A percentile compares a stretch with the other conserved stretches of the same genome.
phyloP scores from a whole-genome alignment of 2,329 filamentous ascomycete genomes.

The Achaetomium macrosporum region DNA sequence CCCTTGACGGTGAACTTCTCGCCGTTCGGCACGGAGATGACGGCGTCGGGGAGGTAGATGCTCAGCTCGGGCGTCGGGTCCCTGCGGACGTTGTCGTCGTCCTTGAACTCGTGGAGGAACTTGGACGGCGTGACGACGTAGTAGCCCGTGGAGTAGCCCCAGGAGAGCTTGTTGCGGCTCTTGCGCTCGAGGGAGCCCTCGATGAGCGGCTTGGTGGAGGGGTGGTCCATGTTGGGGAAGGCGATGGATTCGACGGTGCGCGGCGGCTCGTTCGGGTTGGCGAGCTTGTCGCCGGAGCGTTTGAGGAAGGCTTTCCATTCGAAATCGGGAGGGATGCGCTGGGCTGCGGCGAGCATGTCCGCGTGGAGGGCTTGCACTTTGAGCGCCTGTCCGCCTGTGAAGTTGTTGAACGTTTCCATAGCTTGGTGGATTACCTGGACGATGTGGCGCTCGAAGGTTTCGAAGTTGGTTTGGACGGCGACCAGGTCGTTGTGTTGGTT shows the following conservation, averaged over 20 bases:
- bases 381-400: constrained; percentile 74
- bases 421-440: constrained; percentile 76
- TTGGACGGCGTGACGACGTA: constrained; percentile 86
- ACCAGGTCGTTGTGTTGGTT: constrained; percentile 90
- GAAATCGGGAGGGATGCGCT: constrained; percentile 75
- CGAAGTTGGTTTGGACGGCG: constrained; percentile 84
- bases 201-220: constrained; percentile 72
- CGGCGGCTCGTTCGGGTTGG: constrained; percentile 69
- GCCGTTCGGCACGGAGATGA: constrained; percentile 64
- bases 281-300: constrained; percentile 65
- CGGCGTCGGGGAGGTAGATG: constrained; percentile 86
- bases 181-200: constrained; percentile 88
- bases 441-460: constrained; percentile 80
- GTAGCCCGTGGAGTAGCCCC: constrained; percentile 73
- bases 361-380: constrained; percentile 73
- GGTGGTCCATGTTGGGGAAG: constrained; percentile 87
- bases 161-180: constrained; percentile 73
- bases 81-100: constrained; percentile 65
- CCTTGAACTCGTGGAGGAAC: constrained; percentile 94
- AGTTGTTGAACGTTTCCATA: constrained; percentile 75
- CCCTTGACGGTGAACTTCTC: constrained; percentile 93
- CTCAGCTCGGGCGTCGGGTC: constrained; percentile 82
- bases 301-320: constrained; percentile 84
- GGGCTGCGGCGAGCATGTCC: constrained; percentile 72
- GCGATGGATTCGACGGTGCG: constrained; percentile 66